Evolutionary conservation across 169 alveolate species (phyloP), one percentile per base, ranked within the genome.

Genomic region (Cryptosporidium viatorum): DNA sequence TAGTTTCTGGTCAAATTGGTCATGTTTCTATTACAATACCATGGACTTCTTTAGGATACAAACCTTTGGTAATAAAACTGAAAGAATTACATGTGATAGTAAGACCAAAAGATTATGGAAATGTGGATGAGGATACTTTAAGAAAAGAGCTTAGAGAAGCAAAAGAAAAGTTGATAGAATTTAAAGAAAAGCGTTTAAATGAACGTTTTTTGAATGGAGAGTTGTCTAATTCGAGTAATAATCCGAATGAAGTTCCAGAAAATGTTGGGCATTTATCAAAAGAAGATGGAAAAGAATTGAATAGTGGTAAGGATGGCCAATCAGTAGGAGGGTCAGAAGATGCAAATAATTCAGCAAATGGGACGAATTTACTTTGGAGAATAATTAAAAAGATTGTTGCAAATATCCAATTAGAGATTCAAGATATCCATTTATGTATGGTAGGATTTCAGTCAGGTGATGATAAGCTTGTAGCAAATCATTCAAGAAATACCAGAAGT

Each of bases 11-110:
- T 16, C 59, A 59, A 39, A 80, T 80, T 37, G 89, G 75, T 9
- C 89, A 80, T 62, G 89, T 80, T 62, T 80, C 89, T 16, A 80
- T 80, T 33, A 80, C 89, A 21, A 80, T 80, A 41, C 89, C 89
- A 8, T 80, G 89, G 89, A 80, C 89, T 48, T 80, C 89, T 10
- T 41, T 80, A 29, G 89, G 89, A 3, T 80, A 80, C n/a, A 80
- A 80, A 29, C 89, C 89, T n/a, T 26, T 80, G 7, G 89, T 80
- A 0, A 80, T 80, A 21, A 80, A 80, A 41, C 50, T 80, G 29
- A 65, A 80, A 43, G 75, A 52, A 43, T 59, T 80, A 41, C 89
- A 80, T 62, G 62, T 80, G 0, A 51, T 80, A 58, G 75, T 58
- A 14, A 80, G 26, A 50, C 89, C 89, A 80, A 80, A 80, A 29